Base-by-base conservation (phyloP, 23 red algal species). In the Gracilaria caudata region DNA sequence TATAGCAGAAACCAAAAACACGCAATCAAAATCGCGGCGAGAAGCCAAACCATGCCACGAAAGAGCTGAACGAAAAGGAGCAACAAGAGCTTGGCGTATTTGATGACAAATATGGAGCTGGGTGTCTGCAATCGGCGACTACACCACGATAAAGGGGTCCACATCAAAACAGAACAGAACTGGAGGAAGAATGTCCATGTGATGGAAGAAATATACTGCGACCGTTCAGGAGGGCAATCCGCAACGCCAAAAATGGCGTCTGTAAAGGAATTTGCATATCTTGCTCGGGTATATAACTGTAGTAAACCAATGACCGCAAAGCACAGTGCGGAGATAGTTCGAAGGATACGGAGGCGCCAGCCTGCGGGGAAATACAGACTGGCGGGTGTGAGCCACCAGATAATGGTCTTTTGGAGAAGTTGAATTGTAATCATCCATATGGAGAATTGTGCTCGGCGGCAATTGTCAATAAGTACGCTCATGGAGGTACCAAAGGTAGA, bases 121-220 rank as follows among this genome's bases (percentile, higher is more conserved):
- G 66, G 66, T 19, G 26, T 32, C 35, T 20, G 20, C 34, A 73
- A 25, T 19, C 19, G 21, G 12, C 26, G 66, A 73, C n/a, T 29
- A 25, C 66, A 73, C 66, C 66, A 73, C n/a, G 66, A 73, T 21
- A 73, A 41, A 35, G 66, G 66, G 66, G 66, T 40, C 66, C 66
- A 73, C 19, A 73, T 6, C 5, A 33, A 20, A 41, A 0, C 66
- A 3, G 66, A 73, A 73, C 4, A 33, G 41, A 73, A 32, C 12
- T 73, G 66, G 28, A 73, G 66, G 66, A 20, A n/a, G 4, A 28
- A 24, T 20, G 66, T 73, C 66, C 66, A 73, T 0, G 66, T 32
- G 66, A 73, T 21, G 0, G 66, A 73, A 33, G 35, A 32, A 33
- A 73, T 73, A 12, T 5, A 73, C 41, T 73, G 21, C 19, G 26